Conservation (phyloP, 192 early-diverging fungal species). For the Allomyces arbusculus region DNA sequence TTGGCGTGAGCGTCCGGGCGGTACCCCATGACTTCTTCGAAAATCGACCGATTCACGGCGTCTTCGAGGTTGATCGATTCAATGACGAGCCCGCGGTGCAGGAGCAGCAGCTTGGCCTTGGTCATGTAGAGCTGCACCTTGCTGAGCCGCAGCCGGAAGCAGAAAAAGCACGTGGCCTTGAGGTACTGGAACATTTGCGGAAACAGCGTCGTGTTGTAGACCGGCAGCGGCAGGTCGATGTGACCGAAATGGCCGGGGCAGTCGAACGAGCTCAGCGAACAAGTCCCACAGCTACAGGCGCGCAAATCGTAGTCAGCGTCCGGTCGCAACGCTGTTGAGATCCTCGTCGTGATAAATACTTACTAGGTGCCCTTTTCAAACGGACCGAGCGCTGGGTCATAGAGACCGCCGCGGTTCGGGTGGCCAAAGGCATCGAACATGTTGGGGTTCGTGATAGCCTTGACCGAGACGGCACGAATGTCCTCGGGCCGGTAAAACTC, state of each 20-base stretch:
- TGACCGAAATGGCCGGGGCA: conserved; percentile 97
- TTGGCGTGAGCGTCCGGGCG: not conserved
- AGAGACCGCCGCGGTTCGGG: conserved; percentile 76
- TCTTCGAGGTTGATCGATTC: conserved; percentile 71
- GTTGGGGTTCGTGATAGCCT: conserved; percentile 72
- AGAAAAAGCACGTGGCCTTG: conserved; percentile 70
- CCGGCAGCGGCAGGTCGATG: conserved; percentile 71
- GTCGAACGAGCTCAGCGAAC: conserved; percentile 50
- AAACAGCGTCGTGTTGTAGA: conserved; percentile 89
- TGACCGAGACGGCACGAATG: conserved; percentile 79
- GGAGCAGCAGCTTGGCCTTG: conserved; percentile 56
- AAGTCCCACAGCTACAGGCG: conserved; percentile 53
- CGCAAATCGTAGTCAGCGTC: no score
- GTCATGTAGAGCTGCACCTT: conserved; percentile 34
- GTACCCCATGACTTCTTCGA: conserved; percentile 3
- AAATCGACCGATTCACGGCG: conserved; percentile 8
- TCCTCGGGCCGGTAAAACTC: conserved; percentile 75
- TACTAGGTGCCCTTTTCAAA: conserved; percentile 57
- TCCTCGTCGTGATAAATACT: conserved; percentile 1
- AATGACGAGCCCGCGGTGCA: conserved; percentile 67
- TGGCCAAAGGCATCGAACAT: conserved; percentile 75
- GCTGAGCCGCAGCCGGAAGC: conserved; percentile 57
- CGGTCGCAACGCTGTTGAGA: no score
- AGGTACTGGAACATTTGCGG: conserved; percentile 70
- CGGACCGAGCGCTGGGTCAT: conserved; percentile 87